A percentile compares a stretch with the other conserved stretches of the same genome.
Evolutionary conservation across 768 basidiomycete species (phyloP).

Genomic region (Xerocomellus chrysenteron): DNA sequence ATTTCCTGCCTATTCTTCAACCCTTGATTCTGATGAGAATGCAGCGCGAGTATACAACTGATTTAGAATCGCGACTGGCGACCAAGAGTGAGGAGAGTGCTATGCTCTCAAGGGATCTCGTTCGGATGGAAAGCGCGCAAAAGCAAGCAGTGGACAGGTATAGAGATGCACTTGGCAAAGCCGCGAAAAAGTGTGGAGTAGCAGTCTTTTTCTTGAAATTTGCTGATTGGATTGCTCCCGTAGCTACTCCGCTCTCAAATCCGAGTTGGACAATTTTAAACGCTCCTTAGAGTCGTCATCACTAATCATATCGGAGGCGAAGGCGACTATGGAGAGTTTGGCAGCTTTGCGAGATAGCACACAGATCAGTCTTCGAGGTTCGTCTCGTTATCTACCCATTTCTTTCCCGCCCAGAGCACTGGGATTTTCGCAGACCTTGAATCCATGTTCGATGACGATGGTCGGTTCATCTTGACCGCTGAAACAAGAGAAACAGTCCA

Average conservation of each 20-base stretch:
- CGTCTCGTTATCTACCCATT: background rate
- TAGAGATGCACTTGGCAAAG: constrained; percentile 18
- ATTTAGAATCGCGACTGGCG: constrained; percentile 21
- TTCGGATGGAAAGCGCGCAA: constrained; percentile 14
- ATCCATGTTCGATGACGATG: constrained; percentile 27
- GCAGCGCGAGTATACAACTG: constrained; percentile 19
- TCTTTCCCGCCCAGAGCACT: background rate
- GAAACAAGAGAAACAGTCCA: constrained; percentile 31
- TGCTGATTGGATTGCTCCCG: background rate
- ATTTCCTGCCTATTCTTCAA: background rate
- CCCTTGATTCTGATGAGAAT: background rate
- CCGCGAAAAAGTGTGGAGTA: constrained; percentile 19
- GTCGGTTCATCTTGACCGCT: constrained; percentile 23
- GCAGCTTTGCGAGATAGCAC: constrained; percentile 22
- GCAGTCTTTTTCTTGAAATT: background rate
- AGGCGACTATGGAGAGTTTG: constrained; percentile 26
- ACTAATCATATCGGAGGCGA: constrained; percentile 24
- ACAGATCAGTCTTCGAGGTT: constrained; percentile 27
- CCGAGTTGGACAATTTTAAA: constrained; percentile 29
- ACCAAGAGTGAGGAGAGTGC: constrained; percentile 14
- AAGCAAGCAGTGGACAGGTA: constrained; percentile 13
- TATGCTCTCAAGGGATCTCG: constrained; percentile 11
- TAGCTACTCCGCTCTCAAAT: constrained; percentile 34
- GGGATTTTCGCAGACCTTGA: constrained; percentile 25
- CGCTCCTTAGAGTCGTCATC: constrained; percentile 22